Evolutionary conservation across 2,329 filamentous ascomycete species (phyloP), one percentile per base, ranked within the genome.

Genomic region (Colletotrichum plurivorum): DNA sequence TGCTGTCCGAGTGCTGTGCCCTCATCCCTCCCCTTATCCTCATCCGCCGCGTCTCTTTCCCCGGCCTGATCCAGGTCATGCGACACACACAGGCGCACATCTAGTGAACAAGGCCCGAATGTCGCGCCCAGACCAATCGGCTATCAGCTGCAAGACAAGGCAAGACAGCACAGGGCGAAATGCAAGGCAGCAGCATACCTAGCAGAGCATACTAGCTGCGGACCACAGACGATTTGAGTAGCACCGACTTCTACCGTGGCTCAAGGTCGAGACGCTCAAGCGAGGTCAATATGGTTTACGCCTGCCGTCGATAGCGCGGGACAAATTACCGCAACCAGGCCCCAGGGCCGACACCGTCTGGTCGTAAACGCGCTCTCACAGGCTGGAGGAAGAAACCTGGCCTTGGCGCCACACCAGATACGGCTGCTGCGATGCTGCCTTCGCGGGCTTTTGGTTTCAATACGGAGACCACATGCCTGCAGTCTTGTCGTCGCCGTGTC

Each of bases 321-420:
- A 56, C 63, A 69, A 65, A 67, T 69, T 67, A 69, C 67, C 67
- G 67, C 63, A 69, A 69, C 62, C 43, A 69, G 67, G 36, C 15
- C 49, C 52, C 63, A n/a, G 55, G 66, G 55, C 66, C 66, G 66
- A 66, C 62, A 46, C 55, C 61, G 55, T 66, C 62, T 56, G 51
- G 55, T 15, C 22, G 20, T 66, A 55, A 41, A 60, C 43, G 62
- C 66, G 55, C 62, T 67, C 55, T 39, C 45, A 61, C 67, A 66
- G 62, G 62, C 39, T 18, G 45, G 20, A 20, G 12, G 31, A 63
- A 27, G 52, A 55, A 25, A 36, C 55, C 62, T 66, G 41, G 27
- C 56, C 67, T 69, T 61, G 67, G 67, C 62, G 43, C 51, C 56
- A 57, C 62, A 61, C 66, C 55, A 61, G 51, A 66, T 60, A 52